Evolutionary conservation across 2,329 filamentous ascomycete genomes (phyloP), one percentile per base, ranked within the genome.

Genomic region (Fusarium caatingaense): DNA sequence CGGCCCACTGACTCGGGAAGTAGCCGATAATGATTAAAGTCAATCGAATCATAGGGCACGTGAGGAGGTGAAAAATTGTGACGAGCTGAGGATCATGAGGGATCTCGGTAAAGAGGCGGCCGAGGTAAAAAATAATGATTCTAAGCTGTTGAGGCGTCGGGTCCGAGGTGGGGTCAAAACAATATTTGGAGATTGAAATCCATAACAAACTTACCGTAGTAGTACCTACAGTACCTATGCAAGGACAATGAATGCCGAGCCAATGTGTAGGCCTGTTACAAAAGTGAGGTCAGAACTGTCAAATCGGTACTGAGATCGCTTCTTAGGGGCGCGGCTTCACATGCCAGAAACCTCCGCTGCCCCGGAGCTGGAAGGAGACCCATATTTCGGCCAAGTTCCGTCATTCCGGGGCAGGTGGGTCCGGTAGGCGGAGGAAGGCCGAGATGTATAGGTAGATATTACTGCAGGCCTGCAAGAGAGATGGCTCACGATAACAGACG

Each of bases 281-380:
- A 11, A 10, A 30, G 27, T 54, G 20, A 49, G 40, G 48, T 54
- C 37, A 54, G 57, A 53, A 37, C 18, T 37, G 34, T 50, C 25
- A 50, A 46, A 51, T 37, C 18, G 34, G 34, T 27, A 48, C 56
- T 27, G 42, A 32, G 25, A 27, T 49, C 18, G 54, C 15, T 51
- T 20, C 25, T 60, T 23, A 12, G 34, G 34, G 40, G 56, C 59
- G 53, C 56, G 60, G 73, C 57, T 69, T 78, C 76, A 78, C 76
- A 78, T 78, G 76, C 71, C 71, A 76, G 51, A 49, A 58, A 71
- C 53, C 72, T 78, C 76, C 76, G 75, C 69, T 77, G 69, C 74
- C 47, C 76, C 76, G 75, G 76, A 54, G 48, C 37, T 53, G 59
- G 56, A 59, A 61, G 56, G 56, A 64, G 60, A 34, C 54, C 60